phyloP scores from a whole-genome alignment of 768 basidiomycete species.

The Boletus rubropictus region DNA sequence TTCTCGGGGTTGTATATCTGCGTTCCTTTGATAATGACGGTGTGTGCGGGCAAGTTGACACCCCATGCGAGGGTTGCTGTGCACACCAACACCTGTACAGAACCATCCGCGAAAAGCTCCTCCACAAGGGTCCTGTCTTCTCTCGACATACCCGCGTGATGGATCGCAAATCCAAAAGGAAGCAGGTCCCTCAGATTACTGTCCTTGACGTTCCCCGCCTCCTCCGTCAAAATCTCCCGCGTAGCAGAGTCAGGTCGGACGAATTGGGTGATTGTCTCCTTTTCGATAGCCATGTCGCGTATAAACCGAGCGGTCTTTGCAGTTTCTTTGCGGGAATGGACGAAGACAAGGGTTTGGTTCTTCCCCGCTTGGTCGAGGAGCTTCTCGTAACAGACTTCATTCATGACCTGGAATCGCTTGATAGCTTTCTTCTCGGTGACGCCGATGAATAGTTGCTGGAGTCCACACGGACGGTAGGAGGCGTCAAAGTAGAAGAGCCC shows the following conservation, averaged over 20 bases:
- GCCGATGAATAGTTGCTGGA: conserved; percentile 95
- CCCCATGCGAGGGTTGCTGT: conserved; percentile 99
- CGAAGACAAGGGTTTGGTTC: conserved; percentile 93
- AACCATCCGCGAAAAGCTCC: conserved; percentile 88
- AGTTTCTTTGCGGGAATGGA: conserved; percentile 97
- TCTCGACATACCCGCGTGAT: conserved; percentile 94
- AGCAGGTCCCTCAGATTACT: conserved; percentile 79
- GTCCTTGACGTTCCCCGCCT: conserved; percentile 79
- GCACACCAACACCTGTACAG: conserved; percentile 90
- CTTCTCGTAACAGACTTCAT: conserved; percentile 99
- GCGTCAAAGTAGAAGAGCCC: conserved; percentile 98
- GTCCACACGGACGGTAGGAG: conserved; percentile 86
- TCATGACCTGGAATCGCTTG: conserved; percentile 96
- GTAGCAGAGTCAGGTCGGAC: conserved; percentile 91
- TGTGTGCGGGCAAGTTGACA: conserved; percentile 96
- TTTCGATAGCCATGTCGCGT: conserved; percentile 91
- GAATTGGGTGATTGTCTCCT: conserved; percentile 94
- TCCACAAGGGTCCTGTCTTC: conserved; percentile 91
- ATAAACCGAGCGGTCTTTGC: conserved; percentile 95
- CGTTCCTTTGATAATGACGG: conserved; percentile 99
- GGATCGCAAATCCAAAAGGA: conserved; percentile 96
- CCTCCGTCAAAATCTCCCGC: conserved; percentile 82
- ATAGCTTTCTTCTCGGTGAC: conserved; percentile 99
- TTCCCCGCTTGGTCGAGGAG: conserved; percentile 87
- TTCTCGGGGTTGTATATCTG: conserved; percentile 99